phyloP scores from a whole-genome alignment of 2,329 filamentous ascomycete species.

The Paracorniculantispora psalliotae region DNA sequence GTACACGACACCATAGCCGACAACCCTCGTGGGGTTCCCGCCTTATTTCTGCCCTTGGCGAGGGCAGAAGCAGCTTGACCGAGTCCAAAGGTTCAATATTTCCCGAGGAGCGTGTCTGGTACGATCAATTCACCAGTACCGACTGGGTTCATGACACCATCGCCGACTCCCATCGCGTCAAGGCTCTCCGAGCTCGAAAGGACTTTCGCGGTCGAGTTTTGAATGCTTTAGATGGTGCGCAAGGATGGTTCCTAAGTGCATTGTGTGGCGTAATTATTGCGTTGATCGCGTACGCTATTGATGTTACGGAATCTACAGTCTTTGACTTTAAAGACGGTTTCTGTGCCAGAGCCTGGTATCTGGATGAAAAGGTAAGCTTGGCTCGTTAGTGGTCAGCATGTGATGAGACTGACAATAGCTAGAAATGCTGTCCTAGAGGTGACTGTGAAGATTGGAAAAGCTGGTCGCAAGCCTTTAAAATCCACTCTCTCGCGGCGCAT shows the following conservation, averaged over 20 bases:
- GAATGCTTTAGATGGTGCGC: conserved; percentile 76
- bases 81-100: conserved; percentile 63
- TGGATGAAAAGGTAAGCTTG: conserved; percentile 58
- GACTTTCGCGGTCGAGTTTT: conserved; percentile 77
- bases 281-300: conserved; percentile 79
- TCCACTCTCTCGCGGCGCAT: conserved; percentile 40
- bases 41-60: conserved; percentile 57
- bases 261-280: conserved; percentile 85
- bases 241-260: conserved; percentile 92
- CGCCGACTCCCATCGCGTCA: conserved; percentile 84
- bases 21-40: conserved; percentile 56
- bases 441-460: conserved; percentile 52
- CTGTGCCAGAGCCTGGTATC: conserved; percentile 66
- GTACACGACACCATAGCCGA: conserved; percentile 49
- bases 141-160: conserved; percentile 99
- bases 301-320: conserved; percentile 76
- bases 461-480: conserved; percentile 48
- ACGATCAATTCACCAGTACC: conserved; percentile 95
- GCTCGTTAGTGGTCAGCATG: no score
- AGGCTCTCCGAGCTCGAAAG: conserved; percentile 73
- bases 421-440: conserved; percentile 52
- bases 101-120: conserved; percentile 88
- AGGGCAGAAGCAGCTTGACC: conserved; percentile 51
- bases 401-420: background rate
- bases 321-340: conserved; percentile 93